Percentiles rank a stretch among this genome's conserved stretches.
Evolutionary conservation across 2,329 filamentous ascomycete species (phyloP).

Genomic region (Verticillium tricorpus): DNA sequence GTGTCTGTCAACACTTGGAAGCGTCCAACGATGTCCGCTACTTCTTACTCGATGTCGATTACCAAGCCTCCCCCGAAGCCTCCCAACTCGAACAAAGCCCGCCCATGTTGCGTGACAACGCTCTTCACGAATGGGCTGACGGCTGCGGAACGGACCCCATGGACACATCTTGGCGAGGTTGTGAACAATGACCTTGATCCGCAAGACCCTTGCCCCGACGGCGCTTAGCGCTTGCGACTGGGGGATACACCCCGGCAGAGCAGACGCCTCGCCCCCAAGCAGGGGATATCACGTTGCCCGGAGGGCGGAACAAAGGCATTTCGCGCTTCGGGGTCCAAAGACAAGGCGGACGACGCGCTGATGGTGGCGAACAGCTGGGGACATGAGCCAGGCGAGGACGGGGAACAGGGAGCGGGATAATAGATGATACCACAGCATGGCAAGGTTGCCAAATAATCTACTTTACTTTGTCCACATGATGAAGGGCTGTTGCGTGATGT

Average conservation of each 20-base stretch:
- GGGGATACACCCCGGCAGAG: background rate
- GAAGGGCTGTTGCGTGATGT: background rate
- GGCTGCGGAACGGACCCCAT: background rate
- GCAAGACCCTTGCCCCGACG: background rate
- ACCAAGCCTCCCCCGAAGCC: too few species aligned
- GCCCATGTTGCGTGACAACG: background rate
- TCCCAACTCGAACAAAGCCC: too few species aligned
- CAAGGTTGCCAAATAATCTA: background rate
- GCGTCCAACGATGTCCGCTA: background rate
- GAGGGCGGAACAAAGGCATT: background rate
- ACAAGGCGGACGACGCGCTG: background rate
- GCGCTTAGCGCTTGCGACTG: background rate
- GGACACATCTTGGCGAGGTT: background rate
- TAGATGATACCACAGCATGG: background rate
- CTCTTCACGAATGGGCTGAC: background rate
- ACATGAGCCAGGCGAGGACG: background rate
- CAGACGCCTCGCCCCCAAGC: background rate
- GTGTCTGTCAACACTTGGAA: background rate
- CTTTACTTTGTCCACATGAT: background rate
- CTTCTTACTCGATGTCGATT: too few species aligned
- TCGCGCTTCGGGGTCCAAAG: background rate
- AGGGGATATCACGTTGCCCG: background rate
- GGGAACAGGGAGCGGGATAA: background rate
- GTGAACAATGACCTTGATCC: background rate
- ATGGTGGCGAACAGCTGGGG: background rate